A percentile compares a stretch with the other conserved stretches of the same genome.
These are phyloP conservation scores for Volvox carteri DNA, from an alignment of 163 green algal genomes.

Conservation along the genomic window DNA sequence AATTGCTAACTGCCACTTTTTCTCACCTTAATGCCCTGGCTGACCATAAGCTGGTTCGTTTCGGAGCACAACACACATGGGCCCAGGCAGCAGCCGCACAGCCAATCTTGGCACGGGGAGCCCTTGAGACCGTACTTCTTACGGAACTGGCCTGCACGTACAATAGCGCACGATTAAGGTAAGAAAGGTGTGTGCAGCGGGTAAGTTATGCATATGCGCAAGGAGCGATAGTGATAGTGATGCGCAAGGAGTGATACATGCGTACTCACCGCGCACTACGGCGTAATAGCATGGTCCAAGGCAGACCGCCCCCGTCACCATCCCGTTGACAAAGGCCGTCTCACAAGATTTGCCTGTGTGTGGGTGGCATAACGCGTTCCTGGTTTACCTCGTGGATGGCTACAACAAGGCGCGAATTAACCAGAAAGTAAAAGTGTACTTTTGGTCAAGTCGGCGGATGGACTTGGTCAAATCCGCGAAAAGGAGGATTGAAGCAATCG, in stretches of 20 bases:
- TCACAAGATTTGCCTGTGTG: slow-evolving; percentile 30
- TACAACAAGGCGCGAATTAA: not conserved
- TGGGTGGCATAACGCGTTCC: no score
- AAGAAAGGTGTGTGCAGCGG: no score
- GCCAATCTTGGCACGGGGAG: slow-evolving; percentile 17
- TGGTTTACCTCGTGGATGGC: no score
- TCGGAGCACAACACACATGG: slow-evolving; percentile 36
- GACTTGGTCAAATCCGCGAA: no score
- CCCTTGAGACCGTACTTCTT: slow-evolving; percentile 48
- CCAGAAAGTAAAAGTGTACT: not conserved
- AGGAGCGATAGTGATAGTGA: not conserved
- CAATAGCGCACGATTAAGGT: not conserved
- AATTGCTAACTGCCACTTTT: not conserved
- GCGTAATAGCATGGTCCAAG: slow-evolving; percentile 35
- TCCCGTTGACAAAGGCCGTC: slow-evolving; percentile 5
- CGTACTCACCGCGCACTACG: slow-evolving; percentile 21
- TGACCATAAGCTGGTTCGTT: slow-evolving; percentile 43
- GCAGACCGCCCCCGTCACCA: not conserved
- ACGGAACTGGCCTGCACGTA: slow-evolving; percentile 14
- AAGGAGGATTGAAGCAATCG: not conserved
- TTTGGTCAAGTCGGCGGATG: not conserved
- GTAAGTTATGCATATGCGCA: not conserved
- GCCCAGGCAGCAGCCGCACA: slow-evolving; percentile 32
- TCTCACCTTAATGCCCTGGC: slow-evolving; percentile 32
- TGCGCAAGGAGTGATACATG: not conserved